Base-by-base conservation (phyloP, 2,329 filamentous ascomycete genomes). In the Corinectria fuckeliana region DNA sequence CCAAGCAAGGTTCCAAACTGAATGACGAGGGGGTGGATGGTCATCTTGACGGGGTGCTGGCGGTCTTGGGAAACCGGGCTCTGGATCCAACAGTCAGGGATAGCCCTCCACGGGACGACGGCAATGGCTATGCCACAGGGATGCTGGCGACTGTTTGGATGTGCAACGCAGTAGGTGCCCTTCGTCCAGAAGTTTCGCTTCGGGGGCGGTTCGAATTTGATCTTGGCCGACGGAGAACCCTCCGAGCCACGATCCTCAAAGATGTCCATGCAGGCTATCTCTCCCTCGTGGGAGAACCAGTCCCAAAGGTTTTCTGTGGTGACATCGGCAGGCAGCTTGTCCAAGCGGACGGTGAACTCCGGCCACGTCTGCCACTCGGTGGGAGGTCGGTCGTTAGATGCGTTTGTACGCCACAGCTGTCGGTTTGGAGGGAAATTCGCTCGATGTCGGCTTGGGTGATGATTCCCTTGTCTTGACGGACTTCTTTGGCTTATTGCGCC, bases 1-100 rank as follows among this genome's bases (percentile, higher is more conserved):
- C 80, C 75, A 1, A 82, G 66, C 75, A 87, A 80, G 38, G 86
- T 78, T 0, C 91, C 90, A 65, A 93, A 89, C 16, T 86, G 81
- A 2, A 93, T 68, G 0, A 75, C 77, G 1, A 71, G 66, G 3
- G 83, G 77, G 1, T 72, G 68, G 2, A 87, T 62, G 14, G 70
- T 77, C 72, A 84, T 74, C 18, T 69, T 70, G 20, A 70, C 59
- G 1, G 74, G 73, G 41, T 77, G 75, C 5, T 34, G 47, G 5
- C 67, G 62, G 4, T 65, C 65, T 9, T 47, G 41, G 14, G 53
- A 60, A 21, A 68, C 52, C 1, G 61, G 67, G 20, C 65, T 71
- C 38, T 48, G 50, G 8, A 69, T 20, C 54, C 61, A 71, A 2
- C 56, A 38, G 11, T 57, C 14, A 2, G 65, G 65, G 4, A 32